Base-by-base conservation (phyloP, 202 grass and related monocot genomes). In the Eragrostis tef region DNA sequence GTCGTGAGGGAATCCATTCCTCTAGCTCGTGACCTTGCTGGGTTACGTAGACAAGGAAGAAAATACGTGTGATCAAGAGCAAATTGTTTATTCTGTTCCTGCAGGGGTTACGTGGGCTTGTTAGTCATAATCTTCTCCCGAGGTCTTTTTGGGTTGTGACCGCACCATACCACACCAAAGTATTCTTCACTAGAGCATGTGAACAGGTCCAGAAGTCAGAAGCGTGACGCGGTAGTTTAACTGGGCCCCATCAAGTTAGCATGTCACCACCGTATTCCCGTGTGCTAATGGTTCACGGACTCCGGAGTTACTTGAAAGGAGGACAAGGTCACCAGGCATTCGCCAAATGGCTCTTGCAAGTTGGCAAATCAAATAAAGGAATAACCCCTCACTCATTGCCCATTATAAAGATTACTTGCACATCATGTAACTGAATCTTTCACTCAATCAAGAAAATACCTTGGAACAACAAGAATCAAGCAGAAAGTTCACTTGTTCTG, bases 21-120 rank as follows among this genome's bases (percentile, higher is more conserved):
- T 74, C 71, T 57, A 17, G 29, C 78, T 80, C 50, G 78, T 80
- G 78, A 80, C 78, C 64, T 80, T 80, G 78, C 64, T 70, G 51
- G n/a, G 24, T 70, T 29, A 39, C 4, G 34, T 39, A 39, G 34
- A 39, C 34, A 39, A 39, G 34, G 34, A 39, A 39, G 34, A 39
- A 44, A 31, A 31, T 31, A 31, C 2, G 29, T 31, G 29, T 31
- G 3, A 31, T 31, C 29, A 31, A 31, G 29, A 31, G 29, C 29
- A 31, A n/a, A n/a, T n/a, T n/a, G 29, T 31, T 31, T 31, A 2
- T 31, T 31, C 29, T 31, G 29, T 31, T 31, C 29, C 29, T 31
- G 29, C 29, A 31, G 29, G 29, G 29, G 29, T 31, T 31, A 31
- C 29, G 29, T 31, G 29, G 29, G 29, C 29, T 31, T 31, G 29